A percentile compares a stretch with the other conserved stretches of the same genome.
Conservation (phyloP, 2,329 filamentous ascomycete genomes). For the Talaromyces sp. region DNA sequence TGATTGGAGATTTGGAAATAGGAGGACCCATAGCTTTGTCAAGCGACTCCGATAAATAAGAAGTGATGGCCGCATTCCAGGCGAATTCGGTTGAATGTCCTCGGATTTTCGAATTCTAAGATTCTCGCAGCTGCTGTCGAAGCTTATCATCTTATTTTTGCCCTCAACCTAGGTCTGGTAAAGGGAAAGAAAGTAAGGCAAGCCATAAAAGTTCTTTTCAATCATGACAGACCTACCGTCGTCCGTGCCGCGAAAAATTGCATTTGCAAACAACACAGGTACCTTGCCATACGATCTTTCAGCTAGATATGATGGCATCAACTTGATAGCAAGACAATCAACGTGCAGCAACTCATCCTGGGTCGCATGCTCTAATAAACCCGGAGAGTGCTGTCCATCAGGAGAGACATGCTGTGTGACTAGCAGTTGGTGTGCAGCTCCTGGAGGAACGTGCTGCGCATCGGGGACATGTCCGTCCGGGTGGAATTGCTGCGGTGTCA, state of each 20-base stretch:
- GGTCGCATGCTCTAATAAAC: neutral
- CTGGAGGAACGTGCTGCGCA: slow-evolving; percentile 2
- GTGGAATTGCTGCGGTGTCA: slow-evolving; percentile 4
- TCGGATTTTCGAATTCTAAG: neutral
- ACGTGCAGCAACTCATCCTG: neutral
- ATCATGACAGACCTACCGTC: neutral
- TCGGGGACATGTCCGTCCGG: neutral
- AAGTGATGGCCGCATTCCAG: neutral
- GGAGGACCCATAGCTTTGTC: neutral
- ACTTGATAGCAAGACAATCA: neutral
- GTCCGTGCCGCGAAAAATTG: neutral
- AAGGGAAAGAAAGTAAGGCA: neutral
- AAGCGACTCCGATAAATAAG: neutral
- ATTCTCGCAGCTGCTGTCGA: neutral
- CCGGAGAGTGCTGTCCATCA: neutral
- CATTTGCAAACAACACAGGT: neutral
- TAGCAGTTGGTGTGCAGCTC: neutral
- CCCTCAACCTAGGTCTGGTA: neutral
- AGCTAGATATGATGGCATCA: neutral
- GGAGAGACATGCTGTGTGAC: slow-evolving; percentile 4
- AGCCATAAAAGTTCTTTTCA: neutral
- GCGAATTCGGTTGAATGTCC: neutral
- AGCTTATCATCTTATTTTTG: neutral
- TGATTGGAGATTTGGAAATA: neutral
- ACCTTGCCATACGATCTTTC: neutral